Percentiles rank a stretch among this genome's conserved stretches.
Conservation (phyloP, 495 filamentous ascomycete species). For the Aspergillus homomorphus region DNA sequence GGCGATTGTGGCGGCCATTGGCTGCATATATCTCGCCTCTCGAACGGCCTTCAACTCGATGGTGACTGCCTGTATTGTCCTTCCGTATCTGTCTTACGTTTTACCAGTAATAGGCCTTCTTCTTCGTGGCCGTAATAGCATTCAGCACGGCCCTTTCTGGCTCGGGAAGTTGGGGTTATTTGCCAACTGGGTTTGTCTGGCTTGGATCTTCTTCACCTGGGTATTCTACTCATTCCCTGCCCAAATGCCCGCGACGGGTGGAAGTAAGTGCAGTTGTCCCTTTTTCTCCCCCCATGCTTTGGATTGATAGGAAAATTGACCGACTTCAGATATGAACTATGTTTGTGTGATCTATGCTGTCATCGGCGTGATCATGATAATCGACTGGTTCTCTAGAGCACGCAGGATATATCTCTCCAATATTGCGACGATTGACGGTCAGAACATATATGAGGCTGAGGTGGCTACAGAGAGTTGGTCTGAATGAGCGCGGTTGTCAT, state of each 20-base stretch:
- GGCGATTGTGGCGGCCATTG: slow-evolving; percentile 44
- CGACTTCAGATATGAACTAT: slow-evolving; percentile 47
- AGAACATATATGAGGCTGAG: too few species aligned
- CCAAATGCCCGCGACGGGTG: slow-evolving; percentile 31
- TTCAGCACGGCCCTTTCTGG: slow-evolving; percentile 50
- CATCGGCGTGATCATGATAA: slow-evolving; percentile 34
- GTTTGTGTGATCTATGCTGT: slow-evolving; percentile 49
- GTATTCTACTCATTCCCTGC: slow-evolving; percentile 51
- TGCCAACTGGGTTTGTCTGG: slow-evolving; percentile 38
- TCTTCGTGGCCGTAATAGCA: slow-evolving; percentile 42
- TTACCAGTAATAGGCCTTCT: slow-evolving; percentile 47
- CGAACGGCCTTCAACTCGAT: slow-evolving; percentile 48
- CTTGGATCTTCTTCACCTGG: slow-evolving; percentile 46
- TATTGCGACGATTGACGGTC: too few species aligned
- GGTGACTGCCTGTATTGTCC: slow-evolving; percentile 47
- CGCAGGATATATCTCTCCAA: slow-evolving; percentile 24
- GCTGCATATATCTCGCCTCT: slow-evolving; percentile 50
- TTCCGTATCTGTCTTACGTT: slow-evolving; percentile 47
- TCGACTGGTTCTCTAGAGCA: slow-evolving; percentile 44
- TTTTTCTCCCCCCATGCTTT: not conserved
- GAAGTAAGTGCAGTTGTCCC: slow-evolving; percentile 1
- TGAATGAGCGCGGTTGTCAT: too few species aligned
- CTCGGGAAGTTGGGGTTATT: slow-evolving; percentile 38
- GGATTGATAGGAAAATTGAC: not conserved
- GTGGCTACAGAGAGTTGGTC: too few species aligned